Evolutionary conservation across 805 yeast species (phyloP).

Genomic region (Candida sakaeoensis): DNA sequence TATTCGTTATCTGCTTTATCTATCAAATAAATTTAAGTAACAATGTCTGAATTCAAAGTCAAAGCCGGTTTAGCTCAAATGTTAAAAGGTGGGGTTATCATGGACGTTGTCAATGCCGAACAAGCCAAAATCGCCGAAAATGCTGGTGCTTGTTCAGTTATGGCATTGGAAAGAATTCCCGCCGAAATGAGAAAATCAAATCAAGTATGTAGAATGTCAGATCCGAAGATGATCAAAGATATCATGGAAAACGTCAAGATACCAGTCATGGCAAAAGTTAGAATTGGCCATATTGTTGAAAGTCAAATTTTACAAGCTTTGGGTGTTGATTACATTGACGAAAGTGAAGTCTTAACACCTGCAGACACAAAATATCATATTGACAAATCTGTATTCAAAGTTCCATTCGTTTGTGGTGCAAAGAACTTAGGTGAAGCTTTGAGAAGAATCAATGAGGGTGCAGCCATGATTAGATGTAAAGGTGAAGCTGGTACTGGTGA

Average conservation of each 20-base stretch:
- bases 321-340: slow-evolving; percentile 77
- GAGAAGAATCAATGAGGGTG: slow-evolving; percentile 76
- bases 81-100: slow-evolving; percentile 75
- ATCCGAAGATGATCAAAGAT: slow-evolving; percentile 71
- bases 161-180: slow-evolving; percentile 84
- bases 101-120: slow-evolving; percentile 75
- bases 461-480: slow-evolving; percentile 83
- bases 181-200: slow-evolving; percentile 82
- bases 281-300: slow-evolving; percentile 81
- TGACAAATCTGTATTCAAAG: slow-evolving; percentile 53
- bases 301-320: slow-evolving; percentile 73
- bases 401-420: slow-evolving; percentile 84
- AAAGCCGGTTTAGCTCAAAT: slow-evolving; percentile 83
- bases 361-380: slow-evolving; percentile 72
- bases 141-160: slow-evolving; percentile 87
- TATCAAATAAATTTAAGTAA: too few relatives aligned
- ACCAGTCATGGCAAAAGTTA: slow-evolving; percentile 74
- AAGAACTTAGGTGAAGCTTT: slow-evolving; percentile 78
- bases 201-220: slow-evolving; percentile 83
- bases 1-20: too few relatives aligned
- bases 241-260: slow-evolving; percentile 69
- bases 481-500: slow-evolving; percentile 93
- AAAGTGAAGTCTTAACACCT: slow-evolving; percentile 79
- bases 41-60: slow-evolving; percentile 42
- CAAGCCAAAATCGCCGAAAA: slow-evolving; percentile 77